Conservation (phyloP, 1,139 yeast genomes). For the Taphrina populina region DNA sequence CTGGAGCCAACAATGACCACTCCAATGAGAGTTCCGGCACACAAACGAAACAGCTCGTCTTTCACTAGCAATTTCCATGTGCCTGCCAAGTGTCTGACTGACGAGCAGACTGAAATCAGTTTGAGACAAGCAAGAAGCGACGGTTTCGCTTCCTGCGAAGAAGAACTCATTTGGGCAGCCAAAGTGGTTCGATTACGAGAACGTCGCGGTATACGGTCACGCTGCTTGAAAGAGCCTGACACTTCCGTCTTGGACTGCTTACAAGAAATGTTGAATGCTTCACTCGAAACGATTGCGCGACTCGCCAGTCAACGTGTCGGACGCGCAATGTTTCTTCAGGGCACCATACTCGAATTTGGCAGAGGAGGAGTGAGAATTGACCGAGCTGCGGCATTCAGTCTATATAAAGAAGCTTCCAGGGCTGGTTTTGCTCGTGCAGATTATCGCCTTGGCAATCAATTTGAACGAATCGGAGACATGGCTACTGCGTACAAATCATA, state of each 20-base stretch:
- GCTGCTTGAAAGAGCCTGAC: too few relatives aligned
- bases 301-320: background rate
- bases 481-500: slow-evolving; percentile 43
- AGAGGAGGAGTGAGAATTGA: slow-evolving; percentile 5
- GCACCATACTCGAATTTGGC: slow-evolving; percentile 24
- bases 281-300: background rate
- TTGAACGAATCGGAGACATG: slow-evolving; percentile 44
- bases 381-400: slow-evolving; percentile 23
- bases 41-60: too few relatives aligned
- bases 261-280: too few relatives aligned
- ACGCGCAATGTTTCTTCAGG: slow-evolving; percentile 14
- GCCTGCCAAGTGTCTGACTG: too few relatives aligned
- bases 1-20: too few relatives aligned
- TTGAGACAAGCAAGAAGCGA: too few relatives aligned
- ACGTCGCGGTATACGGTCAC: too few relatives aligned
- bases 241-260: too few relatives aligned
- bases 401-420: slow-evolving; percentile 23
- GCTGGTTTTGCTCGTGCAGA: slow-evolving; percentile 26
- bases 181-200: slow-evolving; percentile 21
- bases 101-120: too few relatives aligned
- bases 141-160: background rate
- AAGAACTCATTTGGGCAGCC: slow-evolving; percentile 19
- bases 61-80: too few relatives aligned
- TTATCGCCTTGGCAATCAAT: slow-evolving; percentile 36
- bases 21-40: too few relatives aligned